Conservation (phyloP, 805 yeast species). For the Wickerhamomyces canadensis region DNA sequence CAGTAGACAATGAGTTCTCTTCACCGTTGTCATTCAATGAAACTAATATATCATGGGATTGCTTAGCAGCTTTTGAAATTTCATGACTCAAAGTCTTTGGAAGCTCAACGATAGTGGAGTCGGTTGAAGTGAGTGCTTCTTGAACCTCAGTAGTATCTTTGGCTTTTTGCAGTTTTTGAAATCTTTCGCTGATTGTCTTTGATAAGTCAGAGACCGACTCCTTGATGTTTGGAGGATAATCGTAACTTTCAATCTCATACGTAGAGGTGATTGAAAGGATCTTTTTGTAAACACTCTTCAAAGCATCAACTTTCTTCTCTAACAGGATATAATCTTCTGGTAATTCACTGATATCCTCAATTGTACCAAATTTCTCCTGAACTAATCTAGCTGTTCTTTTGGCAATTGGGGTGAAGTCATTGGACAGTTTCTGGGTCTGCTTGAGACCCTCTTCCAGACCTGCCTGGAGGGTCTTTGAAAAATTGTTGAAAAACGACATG, state of each 20-base stretch:
- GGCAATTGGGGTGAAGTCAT: conserved; percentile 49
- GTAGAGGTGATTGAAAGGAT: conserved; percentile 49
- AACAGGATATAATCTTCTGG: conserved; percentile 68
- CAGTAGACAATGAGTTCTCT: conserved; percentile 21
- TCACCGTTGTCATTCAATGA: conserved; percentile 26
- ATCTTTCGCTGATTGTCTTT: conserved; percentile 48
- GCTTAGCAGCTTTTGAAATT: conserved; percentile 49
- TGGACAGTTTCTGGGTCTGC: conserved; percentile 34
- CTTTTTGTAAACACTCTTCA: conserved; percentile 54
- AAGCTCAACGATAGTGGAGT: conserved; percentile 22
- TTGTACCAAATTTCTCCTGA: conserved; percentile 57
- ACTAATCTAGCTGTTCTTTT: conserved; percentile 54
- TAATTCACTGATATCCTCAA: conserved; percentile 64
- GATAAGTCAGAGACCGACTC: conserved; percentile 63
- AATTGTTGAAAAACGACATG: conserved; percentile 26
- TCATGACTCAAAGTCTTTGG: conserved; percentile 77
- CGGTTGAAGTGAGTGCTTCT: conserved; percentile 37
- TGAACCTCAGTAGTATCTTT: conserved; percentile 64
- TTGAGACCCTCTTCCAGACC: conserved; percentile 27
- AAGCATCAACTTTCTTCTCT: conserved; percentile 61
- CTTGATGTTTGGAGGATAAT: conserved; percentile 73
- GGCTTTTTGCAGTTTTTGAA: conserved; percentile 57
- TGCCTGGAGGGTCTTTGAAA: conserved; percentile 20
- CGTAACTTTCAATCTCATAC: conserved; percentile 70
- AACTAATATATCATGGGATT: conserved; percentile 41